Base-by-base conservation (phyloP, 2,329 filamentous ascomycete genomes). In the Leptodontidium sp. region DNA sequence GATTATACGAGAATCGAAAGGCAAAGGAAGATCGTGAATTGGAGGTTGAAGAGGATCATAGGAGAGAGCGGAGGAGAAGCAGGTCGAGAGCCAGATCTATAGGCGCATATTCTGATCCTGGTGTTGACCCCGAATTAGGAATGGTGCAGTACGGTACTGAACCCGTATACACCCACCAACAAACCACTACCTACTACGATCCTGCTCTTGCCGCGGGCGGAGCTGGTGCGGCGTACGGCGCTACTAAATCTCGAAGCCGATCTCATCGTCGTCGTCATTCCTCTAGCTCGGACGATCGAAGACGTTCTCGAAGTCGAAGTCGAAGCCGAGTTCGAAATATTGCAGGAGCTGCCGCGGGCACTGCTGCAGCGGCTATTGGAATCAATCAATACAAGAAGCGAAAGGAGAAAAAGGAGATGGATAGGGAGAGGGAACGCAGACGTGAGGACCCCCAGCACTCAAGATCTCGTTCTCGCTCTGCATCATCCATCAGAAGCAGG, bases 81-180 rank as follows among this genome's bases (percentile, higher is more conserved):
- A 76, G 75, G 73, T 81, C 80, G 64, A 82, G 84, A 78, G 85
- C 83, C 82, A 85, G 84, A 81, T 87, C 86, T 73, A 75, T 75
- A 68, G 80, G 78, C 78, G 78, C 77, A 75, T 80, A 83, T 81
- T 83, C 83, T 75, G 83, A 85, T 79, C 80, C 81, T 77, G 80
- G 80, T 72, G 71, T 76, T 89, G 87, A 90, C 87, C 85, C 84
- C 82, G 87, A 89, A 82, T 82, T 90, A 88, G 88, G 87, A 82
- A 84, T 90, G 84, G 87, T 90, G 85, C 86, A 90, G 79, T 90
- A 90, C 82, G 88, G 88, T 74, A 83, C 82, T 77, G 83, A 85
- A 73, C 87, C 88, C 75, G 82, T 90, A 72, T 80, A 81, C 73
- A 82, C 82, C 72, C 79, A 75, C 63, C 69, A 74, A 61, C 66